Base-by-base conservation (phyloP, 805 yeast species). In the Jamesozyma jinghongensis region DNA sequence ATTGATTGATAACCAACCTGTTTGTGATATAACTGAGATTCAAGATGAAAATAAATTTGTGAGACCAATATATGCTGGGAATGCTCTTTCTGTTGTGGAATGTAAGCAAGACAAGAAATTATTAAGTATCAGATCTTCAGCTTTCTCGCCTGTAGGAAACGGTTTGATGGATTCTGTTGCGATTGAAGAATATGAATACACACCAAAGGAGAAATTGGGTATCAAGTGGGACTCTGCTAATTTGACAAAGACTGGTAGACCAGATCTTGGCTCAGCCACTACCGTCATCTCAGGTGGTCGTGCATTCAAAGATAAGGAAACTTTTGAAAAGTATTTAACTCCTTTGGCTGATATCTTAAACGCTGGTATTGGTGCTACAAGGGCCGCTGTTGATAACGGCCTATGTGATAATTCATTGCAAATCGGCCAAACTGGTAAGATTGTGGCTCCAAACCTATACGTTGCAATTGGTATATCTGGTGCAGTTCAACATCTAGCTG, bases 381-480 rank as follows among this genome's bases (percentile, higher is more conserved):
- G 98, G 63, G 97, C 97, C 16, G 98, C 97, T 27, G 98, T 92
- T 19, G 98, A 90, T 65, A 73, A 94, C 34, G 97, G 97, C 0
- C 87, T 76, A 61, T 87, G 94, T 58, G 97, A 92, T 59, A 92
- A 90, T 67, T 87, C 97, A 7, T 73, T 90, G 53, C 98, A 90
- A 66, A 88, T 90, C 46, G 98, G 98, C 41, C 98, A 90, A 67
- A 90, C 98, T 8, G 98, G 98, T 53, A 92, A 92, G 63, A 88
- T 88, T 40, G 94, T 92, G 27, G 97, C 97, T 6, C 98, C 98
- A 32, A 95, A 88, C 32, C 72, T 88, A 47, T 92, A 92, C 61
- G 65, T 92, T 35, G 97, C 97, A 3, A 79, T 88, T 32, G 98
- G 98, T 48, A 77, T 92, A 43, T 83, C 95, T 17, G 98, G 98